These are phyloP conservation scores for Mycena amicta DNA, from an alignment of 768 basidiomycete genomes.

Conservation along the genomic window DNA sequence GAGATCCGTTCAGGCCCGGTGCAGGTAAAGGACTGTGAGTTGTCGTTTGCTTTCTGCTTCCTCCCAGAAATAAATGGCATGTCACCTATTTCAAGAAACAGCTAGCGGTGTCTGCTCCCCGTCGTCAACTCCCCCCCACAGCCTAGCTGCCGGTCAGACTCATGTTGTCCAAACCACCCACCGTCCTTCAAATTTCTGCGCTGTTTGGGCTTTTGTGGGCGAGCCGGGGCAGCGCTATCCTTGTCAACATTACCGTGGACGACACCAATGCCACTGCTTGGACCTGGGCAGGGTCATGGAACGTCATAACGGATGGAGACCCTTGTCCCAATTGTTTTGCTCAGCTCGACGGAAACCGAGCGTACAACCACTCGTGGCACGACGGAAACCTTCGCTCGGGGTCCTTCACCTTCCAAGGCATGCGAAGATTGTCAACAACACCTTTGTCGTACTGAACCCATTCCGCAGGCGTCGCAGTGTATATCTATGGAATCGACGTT, in stretches of 20 bases:
- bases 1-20: too few species aligned
- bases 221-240: neutral
- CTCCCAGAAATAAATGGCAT: too few species aligned
- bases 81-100: too few species aligned
- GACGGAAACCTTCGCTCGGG: neutral
- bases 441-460: too few species aligned
- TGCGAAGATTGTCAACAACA: too few species aligned
- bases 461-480: neutral
- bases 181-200: too few species aligned
- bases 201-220: neutral
- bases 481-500: constrained; percentile 1
- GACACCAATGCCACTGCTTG: neutral
- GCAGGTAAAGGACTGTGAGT: too few species aligned
- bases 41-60: too few species aligned
- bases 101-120: too few species aligned
- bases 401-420: neutral
- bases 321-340: neutral
- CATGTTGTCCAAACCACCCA: too few species aligned
- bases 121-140: too few species aligned
- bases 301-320: neutral
- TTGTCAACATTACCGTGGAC: neutral
- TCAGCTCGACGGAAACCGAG: neutral
- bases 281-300: neutral
- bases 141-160: too few species aligned
- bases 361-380: neutral